These are phyloP conservation scores for Viridothelium virens DNA, from an alignment of 495 filamentous ascomycete species.

Conservation along the genomic window DNA sequence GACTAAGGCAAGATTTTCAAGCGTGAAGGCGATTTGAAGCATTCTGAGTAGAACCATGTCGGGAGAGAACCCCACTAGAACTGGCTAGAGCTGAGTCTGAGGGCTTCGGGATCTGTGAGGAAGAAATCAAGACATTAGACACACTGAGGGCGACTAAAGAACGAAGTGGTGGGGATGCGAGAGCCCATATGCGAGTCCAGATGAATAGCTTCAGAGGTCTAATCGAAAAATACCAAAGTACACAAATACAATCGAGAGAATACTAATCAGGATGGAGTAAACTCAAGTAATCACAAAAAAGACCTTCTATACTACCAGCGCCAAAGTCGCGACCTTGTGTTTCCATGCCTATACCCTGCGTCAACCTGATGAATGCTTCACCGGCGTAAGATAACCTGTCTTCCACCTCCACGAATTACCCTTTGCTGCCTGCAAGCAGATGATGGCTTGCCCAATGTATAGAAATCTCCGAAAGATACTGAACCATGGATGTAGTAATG, in stretches of 20 bases:
- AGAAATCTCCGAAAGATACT: not conserved
- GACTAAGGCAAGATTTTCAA: too few relatives aligned
- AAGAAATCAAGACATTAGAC: too few relatives aligned
- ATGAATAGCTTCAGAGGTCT: not conserved
- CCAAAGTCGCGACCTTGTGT: not conserved
- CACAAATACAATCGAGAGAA: not conserved
- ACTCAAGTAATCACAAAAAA: not conserved
- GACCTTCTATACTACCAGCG: constrained; percentile 4
- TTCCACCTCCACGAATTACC: not conserved
- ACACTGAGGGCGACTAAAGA: too few relatives aligned
- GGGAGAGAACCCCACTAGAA: too few relatives aligned
- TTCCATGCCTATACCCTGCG: not conserved
- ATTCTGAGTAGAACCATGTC: too few relatives aligned
- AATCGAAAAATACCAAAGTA: not conserved
- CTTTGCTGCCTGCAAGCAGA: not conserved
- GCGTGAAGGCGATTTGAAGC: too few relatives aligned
- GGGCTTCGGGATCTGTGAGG: too few relatives aligned
- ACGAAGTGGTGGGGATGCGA: not conserved
- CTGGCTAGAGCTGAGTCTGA: too few relatives aligned
- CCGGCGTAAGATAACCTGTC: not conserved
- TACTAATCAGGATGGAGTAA: not conserved
- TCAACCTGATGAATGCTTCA: not conserved
- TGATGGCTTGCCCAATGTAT: not conserved
- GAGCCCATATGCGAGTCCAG: not conserved
- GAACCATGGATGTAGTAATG: not conserved